phyloP scores from a whole-genome alignment of 306 rosid species.

The Prunus dulcis region DNA sequence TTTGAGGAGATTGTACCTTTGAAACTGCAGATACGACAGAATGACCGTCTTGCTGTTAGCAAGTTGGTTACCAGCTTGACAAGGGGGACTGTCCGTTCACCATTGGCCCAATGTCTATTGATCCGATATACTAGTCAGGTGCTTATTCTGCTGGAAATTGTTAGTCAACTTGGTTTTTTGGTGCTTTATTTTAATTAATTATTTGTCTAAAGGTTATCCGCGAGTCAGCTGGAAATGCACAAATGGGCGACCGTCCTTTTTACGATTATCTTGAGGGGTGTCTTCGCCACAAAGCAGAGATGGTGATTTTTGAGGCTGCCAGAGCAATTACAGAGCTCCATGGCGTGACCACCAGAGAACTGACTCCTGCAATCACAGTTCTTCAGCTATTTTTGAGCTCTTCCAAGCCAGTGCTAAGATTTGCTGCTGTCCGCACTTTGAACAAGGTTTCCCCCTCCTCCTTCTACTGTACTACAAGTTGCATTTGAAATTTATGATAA shows the following conservation, averaged over 20 bases:
- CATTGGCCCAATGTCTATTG: conserved; percentile 96
- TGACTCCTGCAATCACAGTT: conserved; percentile 96
- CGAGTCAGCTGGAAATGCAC: conserved; percentile 56
- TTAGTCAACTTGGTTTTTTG: conserved; percentile 5
- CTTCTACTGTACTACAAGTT: neutral
- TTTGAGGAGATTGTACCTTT: conserved; percentile 11
- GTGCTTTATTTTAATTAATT: conserved; percentile 20
- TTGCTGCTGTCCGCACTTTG: conserved; percentile 98
- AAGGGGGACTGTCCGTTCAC: conserved; percentile 91
- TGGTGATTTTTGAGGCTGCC: conserved; percentile 99
- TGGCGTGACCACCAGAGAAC: conserved; percentile 85
- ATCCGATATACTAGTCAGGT: conserved; percentile 98
- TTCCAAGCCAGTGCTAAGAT: conserved; percentile 95
- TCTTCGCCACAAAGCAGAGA: conserved; percentile 97
- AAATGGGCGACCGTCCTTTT: conserved; percentile 92
- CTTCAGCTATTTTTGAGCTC: conserved; percentile 97
- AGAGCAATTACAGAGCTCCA: conserved; percentile 92
- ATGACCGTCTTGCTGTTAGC: conserved; percentile 96
- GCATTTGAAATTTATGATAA: conserved; percentile 6
- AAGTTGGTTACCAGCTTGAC: conserved; percentile 98
- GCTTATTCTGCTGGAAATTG: conserved; percentile 19
- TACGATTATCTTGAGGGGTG: conserved; percentile 96
- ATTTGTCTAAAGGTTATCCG: conserved; percentile 67
- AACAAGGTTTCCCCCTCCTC: conserved; percentile 59
- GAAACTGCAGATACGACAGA: conserved; percentile 85